Evolutionary conservation across 352 stramenopile genomes (phyloP).

Genomic region (Phytophthora sp.): DNA sequence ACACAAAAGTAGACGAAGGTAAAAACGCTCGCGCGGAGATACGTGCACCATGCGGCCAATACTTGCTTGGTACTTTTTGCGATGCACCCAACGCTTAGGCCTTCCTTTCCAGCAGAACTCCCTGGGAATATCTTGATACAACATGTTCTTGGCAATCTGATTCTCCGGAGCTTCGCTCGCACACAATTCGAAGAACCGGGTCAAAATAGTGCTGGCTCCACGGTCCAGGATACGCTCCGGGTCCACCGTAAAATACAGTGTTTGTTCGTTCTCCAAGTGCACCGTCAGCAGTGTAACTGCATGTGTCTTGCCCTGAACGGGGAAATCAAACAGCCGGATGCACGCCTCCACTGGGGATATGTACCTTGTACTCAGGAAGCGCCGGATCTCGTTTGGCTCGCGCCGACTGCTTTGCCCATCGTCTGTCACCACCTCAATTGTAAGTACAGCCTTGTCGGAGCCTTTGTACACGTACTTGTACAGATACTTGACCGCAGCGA

Average conservation of each 20-base stretch:
- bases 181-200: conserved; percentile 16
- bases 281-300: not conserved
- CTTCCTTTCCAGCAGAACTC: not conserved
- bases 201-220: not conserved
- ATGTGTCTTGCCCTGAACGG: not conserved
- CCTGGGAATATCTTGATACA: conserved; percentile 28
- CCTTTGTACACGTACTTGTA: conserved; percentile 75
- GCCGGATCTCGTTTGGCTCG: conserved; percentile 26
- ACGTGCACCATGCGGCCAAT: conserved; percentile 27
- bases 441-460: conserved; percentile 36
- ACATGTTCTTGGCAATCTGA: conserved; percentile 6
- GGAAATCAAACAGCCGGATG: conserved; percentile 13
- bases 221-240: not conserved
- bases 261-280: not conserved
- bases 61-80: conserved; percentile 5
- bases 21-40: conserved; percentile 29
- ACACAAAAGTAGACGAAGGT: conserved; percentile 28
- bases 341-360: conserved; percentile 41
- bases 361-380: conserved; percentile 34
- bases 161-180: conserved; percentile 6
- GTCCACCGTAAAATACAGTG: not conserved
- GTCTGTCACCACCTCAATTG: not conserved
- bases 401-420: not conserved
- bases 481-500: conserved; percentile 57
- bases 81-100: conserved; percentile 16